phyloP scores from a whole-genome alignment of 2,329 filamentous ascomycete species.

The Hymenotorrendiella dingleyae region DNA sequence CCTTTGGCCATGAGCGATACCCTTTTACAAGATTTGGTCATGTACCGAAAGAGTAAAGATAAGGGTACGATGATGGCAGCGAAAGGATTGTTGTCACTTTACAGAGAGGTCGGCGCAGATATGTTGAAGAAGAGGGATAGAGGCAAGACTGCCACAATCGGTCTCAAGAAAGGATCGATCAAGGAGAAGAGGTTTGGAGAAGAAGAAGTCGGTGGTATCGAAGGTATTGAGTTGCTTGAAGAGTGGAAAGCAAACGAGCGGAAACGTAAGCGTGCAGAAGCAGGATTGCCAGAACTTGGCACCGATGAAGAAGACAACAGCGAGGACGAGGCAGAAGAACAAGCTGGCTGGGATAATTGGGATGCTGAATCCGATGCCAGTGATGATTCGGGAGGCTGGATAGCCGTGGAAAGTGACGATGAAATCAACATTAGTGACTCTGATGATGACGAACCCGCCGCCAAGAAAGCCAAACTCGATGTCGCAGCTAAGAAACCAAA shows the following conservation, averaged over 20 bases:
- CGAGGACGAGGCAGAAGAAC: constrained; percentile 39
- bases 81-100: constrained; percentile 83
- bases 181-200: constrained; percentile 79
- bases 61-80: constrained; percentile 99
- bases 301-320: constrained; percentile 57
- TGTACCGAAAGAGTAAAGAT: constrained; percentile 95
- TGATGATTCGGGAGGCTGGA: constrained; percentile 81
- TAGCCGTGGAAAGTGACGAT: constrained; percentile 77
- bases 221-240: constrained; percentile 85
- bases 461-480: constrained; percentile 57
- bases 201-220: constrained; percentile 72
- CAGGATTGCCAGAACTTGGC: constrained; percentile 58
- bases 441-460: constrained; percentile 65
- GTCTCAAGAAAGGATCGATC: constrained; percentile 67
- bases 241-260: constrained; percentile 91
- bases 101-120: constrained; percentile 84
- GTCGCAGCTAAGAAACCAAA: constrained; percentile 29
- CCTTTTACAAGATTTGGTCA: constrained; percentile 88
- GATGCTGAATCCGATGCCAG: constrained; percentile 43
- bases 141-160: constrained; percentile 85
- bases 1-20: constrained; percentile 96
- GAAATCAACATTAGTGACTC: constrained; percentile 71
- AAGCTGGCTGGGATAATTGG: constrained; percentile 27
- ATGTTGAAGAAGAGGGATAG: constrained; percentile 85
- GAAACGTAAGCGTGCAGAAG: constrained; percentile 63